These are phyloP conservation scores for Hordeum pubiflorum DNA, from an alignment of 202 grass and related monocot species.

Conservation along the genomic window DNA sequence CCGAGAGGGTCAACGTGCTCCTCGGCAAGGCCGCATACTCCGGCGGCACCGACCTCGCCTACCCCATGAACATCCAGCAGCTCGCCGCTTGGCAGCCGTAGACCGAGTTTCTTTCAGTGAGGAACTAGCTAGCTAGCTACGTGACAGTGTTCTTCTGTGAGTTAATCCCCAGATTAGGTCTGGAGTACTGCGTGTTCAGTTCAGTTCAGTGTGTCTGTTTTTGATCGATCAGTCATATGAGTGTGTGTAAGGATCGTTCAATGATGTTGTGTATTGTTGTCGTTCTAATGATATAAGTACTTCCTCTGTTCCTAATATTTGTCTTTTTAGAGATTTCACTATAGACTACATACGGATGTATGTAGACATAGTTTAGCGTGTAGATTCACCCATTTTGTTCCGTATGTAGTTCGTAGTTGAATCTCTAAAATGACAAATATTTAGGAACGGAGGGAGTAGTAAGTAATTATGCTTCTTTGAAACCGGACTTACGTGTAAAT, in stretches of 20 bases:
- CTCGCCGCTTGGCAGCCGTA: slow-evolving; percentile 53
- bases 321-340: no score
- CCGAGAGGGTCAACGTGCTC: slow-evolving; percentile 70
- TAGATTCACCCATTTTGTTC: no score
- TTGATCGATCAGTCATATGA: not conserved
- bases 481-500: not conserved
- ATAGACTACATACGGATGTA: no score
- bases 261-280: not conserved
- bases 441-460: no score
- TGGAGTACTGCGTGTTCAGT: not conserved
- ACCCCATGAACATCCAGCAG: slow-evolving; percentile 83
- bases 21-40: slow-evolving; percentile 61
- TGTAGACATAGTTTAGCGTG: no score
- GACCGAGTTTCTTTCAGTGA: not conserved
- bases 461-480: not conserved
- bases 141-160: not conserved
- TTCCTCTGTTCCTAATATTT: no score
- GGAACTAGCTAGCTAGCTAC: not conserved
- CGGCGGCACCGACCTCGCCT: slow-evolving; percentile 42
- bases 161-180: not conserved
- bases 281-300: not conserved
- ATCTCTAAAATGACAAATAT: no score
- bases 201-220: not conserved
- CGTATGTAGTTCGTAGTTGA: no score
- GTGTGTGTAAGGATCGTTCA: not conserved